Percentiles rank a stretch among this genome's conserved stretches.
phyloP scores from a whole-genome alignment of 2,329 filamentous ascomycete species.

The Dactylellina cionopaga region DNA sequence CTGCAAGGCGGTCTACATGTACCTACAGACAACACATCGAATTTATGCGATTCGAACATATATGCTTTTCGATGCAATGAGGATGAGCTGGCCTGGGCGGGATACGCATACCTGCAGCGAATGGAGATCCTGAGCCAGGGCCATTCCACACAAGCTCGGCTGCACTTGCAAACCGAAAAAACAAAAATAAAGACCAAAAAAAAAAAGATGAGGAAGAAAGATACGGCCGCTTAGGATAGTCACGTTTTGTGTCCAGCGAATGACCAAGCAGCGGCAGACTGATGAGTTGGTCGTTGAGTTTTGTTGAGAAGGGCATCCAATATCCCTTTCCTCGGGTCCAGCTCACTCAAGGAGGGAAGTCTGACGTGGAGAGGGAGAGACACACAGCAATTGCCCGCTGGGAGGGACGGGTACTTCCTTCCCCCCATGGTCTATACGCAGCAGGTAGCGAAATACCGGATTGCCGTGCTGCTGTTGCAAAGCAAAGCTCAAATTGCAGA shows the following conservation, averaged over 20 bases:
- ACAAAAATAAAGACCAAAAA: no score
- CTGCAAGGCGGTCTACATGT: background rate
- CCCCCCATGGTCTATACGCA: no score
- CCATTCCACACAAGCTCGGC: slow-evolving; percentile 40
- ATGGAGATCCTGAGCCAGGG: slow-evolving; percentile 32
- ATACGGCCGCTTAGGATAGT: slow-evolving; percentile 34
- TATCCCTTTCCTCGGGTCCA: slow-evolving; percentile 23
- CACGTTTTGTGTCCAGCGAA: slow-evolving; percentile 27
- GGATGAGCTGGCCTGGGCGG: slow-evolving; percentile 37
- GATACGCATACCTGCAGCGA: slow-evolving; percentile 30
- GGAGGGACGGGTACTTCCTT: slow-evolving; percentile 2
- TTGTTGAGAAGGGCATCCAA: slow-evolving; percentile 14
- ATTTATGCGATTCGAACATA: no score
- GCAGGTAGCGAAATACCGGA: no score
- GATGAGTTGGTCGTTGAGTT: slow-evolving; percentile 42
- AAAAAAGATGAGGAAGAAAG: no score
- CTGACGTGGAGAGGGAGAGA: slow-evolving; percentile 44
- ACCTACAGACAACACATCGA: background rate
- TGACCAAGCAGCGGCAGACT: slow-evolving; percentile 19
- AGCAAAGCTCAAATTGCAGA: no score
- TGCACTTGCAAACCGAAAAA: slow-evolving; percentile 26
- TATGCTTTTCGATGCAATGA: no score
- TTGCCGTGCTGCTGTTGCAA: no score
- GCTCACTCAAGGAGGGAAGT: slow-evolving; percentile 21
- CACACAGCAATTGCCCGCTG: background rate